Conservation (phyloP, 805 yeast genomes). For the Pichia manshurica region DNA sequence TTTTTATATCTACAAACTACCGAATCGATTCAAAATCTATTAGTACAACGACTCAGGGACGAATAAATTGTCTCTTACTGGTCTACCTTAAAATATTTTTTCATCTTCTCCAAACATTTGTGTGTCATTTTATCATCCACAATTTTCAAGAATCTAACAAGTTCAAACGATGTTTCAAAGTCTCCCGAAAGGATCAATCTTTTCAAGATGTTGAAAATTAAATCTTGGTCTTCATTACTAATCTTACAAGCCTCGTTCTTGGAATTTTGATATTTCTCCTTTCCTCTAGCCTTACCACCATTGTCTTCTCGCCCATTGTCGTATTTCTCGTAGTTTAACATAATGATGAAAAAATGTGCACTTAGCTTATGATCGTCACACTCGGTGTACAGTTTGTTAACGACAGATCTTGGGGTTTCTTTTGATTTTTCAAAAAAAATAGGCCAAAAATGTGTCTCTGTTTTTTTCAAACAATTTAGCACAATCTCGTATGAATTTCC, state of each 20-base stretch:
- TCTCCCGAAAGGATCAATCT: conserved; percentile 36
- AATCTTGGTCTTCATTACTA: conserved; percentile 31
- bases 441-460: conserved; percentile 47
- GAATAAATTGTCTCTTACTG: too few species aligned
- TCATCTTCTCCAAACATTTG: conserved; percentile 32
- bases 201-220: conserved; percentile 39
- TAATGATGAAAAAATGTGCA: conserved; percentile 47
- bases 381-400: conserved; percentile 33
- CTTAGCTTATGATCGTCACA: conserved; percentile 39
- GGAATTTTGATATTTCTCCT: conserved; percentile 5
- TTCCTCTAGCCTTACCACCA: neutral
- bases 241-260: neutral
- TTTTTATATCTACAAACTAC: neutral
- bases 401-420: conserved; percentile 41
- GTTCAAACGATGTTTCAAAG: conserved; percentile 51
- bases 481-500: conserved; percentile 33
- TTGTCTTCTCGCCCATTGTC: conserved; percentile 7
- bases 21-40: neutral
- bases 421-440: conserved; percentile 38
- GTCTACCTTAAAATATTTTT: conserved; percentile 3
- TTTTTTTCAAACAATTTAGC: conserved; percentile 48
- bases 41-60: too few species aligned
- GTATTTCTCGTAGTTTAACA: conserved; percentile 42
- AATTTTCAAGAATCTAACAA: conserved; percentile 48
- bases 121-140: conserved; percentile 35